phyloP scores from a whole-genome alignment of 306 rosid genomes.

The Pyrus bretschneideri region DNA sequence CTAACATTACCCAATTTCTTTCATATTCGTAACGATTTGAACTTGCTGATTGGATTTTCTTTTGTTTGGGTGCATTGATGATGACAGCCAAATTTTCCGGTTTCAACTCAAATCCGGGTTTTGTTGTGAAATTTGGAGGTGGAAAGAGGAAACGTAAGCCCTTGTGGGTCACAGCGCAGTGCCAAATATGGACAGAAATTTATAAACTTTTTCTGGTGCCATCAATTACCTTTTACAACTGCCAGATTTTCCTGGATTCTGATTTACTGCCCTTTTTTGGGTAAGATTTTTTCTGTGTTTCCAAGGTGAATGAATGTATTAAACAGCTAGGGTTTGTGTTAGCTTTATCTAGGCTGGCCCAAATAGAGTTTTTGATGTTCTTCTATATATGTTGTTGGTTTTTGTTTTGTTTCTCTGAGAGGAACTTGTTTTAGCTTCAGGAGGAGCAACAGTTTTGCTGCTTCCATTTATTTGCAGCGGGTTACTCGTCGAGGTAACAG shows the following conservation, averaged over 20 bases:
- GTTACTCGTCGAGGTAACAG: slow-evolving; percentile 30
- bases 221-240: slow-evolving; percentile 3
- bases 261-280: slow-evolving; percentile 2
- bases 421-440: slow-evolving; percentile 14
- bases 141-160: not conserved
- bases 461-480: slow-evolving; percentile 7
- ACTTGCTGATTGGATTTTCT: not conserved
- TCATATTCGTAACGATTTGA: not conserved
- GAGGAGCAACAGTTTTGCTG: slow-evolving; percentile 17
- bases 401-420: not conserved
- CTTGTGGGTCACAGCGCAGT: not conserved
- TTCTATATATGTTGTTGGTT: not conserved
- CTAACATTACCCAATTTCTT: not conserved
- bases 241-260: slow-evolving; percentile 6
- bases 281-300: not conserved
- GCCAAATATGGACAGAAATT: slow-evolving; percentile 25
- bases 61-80: not conserved
- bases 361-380: not conserved
- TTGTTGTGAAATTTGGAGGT: not conserved
- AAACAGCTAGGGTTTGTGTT: not conserved
- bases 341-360: not conserved
- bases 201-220: not conserved
- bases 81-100: not conserved
- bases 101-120: not conserved
- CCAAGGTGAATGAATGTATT: slow-evolving; percentile 5